Evolutionary conservation across 441 rosid genomes (phyloP), one percentile per base, ranked within the genome.

Genomic region (Erodium texanum): DNA sequence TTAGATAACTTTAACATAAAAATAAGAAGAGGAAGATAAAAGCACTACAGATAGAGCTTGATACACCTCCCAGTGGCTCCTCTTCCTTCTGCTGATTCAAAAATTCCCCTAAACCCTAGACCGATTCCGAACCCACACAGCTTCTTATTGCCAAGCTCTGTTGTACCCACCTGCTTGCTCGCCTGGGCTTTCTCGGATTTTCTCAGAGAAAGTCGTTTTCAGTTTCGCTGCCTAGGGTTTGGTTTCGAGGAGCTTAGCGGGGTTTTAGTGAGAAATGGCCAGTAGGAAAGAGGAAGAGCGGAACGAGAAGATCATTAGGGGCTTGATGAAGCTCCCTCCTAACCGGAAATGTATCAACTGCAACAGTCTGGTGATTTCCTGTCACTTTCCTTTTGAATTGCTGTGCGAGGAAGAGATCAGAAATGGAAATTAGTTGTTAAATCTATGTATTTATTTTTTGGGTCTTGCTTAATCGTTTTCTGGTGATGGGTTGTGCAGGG

Each of bases 261-360:
- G 18, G 68, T 20, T n/a, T 66, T 73, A 63, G 48, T 65, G 79
- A 68, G 78, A 82, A 68, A 93, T 89, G 97, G 89, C 84, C 62
- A 91, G 89, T 75, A 89, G 88, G 74, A 88, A 81, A 72, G 97
- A 89, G 74, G 97, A 94, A 76, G 97, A 94, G 82, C 75, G 91
- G 12, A 91, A 89, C 74, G 99, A 94, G 88, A 94, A 87, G 91
- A 88, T 92, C 22, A 94, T 94, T 52, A 81, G 99, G 68, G 99
- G 99, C 24, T 90, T 94, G 79, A 87, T 91, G 99, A 94, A 91
- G 89, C 87, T 91, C 62, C 97, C 99, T 2, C 99, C 99, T 0
- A 93, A 93, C 81, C 99, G 99, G 72, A 89, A 86, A 59, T 93
- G 99, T 76, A 88, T 94, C 80, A 89, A 94, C 82, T 94, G 99